Percentiles rank a stretch among this genome's conserved stretches.
Evolutionary conservation across 208 protist species (phyloP).

Genomic region (Crithidia fasciculata): DNA sequence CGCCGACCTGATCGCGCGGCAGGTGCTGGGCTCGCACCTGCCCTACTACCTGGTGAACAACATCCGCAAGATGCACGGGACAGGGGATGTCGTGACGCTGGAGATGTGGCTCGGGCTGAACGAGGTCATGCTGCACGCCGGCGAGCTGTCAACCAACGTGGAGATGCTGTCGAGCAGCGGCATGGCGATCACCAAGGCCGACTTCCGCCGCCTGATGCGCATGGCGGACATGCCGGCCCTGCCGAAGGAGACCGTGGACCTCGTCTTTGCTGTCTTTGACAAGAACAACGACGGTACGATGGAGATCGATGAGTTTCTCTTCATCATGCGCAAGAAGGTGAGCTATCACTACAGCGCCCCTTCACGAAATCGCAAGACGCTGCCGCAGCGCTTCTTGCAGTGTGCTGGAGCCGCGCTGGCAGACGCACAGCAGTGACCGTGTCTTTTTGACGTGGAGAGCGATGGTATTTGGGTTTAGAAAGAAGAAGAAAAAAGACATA

Average conservation of each 20-base stretch:
- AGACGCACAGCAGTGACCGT: slow-evolving; percentile 1
- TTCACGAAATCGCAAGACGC: slow-evolving; percentile 43
- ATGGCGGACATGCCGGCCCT: slow-evolving; percentile 53
- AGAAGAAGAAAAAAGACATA: slow-evolving; percentile 4
- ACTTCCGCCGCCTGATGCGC: slow-evolving; percentile 69
- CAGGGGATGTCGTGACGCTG: slow-evolving; percentile 47
- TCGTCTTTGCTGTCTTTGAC: slow-evolving; percentile 89
- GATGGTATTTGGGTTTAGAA: not conserved
- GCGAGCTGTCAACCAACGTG: slow-evolving; percentile 57
- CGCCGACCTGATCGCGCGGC: slow-evolving; percentile 73
- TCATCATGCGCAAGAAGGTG: slow-evolving; percentile 80
- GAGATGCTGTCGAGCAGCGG: slow-evolving; percentile 73
- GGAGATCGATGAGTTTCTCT: slow-evolving; percentile 86
- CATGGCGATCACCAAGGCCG: slow-evolving; percentile 51
- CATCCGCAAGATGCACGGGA: slow-evolving; percentile 71
- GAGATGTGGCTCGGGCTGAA: slow-evolving; percentile 84
- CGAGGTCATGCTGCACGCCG: slow-evolving; percentile 61
- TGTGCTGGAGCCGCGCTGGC: slow-evolving; percentile 42
- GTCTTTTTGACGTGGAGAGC: not conserved
- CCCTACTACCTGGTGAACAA: slow-evolving; percentile 85
- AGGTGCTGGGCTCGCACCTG: slow-evolving; percentile 84
- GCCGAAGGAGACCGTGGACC: slow-evolving; percentile 35
- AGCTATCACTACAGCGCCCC: slow-evolving; percentile 62
- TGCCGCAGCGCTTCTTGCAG: slow-evolving; percentile 62
- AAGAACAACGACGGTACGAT: slow-evolving; percentile 81